These are phyloP conservation scores for Raphanus hybrid DNA, from an alignment of 441 rosid genomes.

Conservation along the genomic window DNA sequence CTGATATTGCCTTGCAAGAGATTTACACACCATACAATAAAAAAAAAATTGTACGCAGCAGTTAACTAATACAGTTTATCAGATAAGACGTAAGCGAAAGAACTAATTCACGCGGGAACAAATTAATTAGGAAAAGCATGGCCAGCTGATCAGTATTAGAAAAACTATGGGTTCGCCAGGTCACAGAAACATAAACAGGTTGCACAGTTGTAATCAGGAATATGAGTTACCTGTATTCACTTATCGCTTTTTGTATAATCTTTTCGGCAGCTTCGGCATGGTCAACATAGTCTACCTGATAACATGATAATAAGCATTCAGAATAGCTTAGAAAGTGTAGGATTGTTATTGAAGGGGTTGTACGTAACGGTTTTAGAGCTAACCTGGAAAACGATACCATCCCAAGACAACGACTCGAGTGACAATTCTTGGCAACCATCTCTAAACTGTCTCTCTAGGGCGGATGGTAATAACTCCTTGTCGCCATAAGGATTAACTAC, in stretches of 20 bases:
- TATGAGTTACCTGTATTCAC: conserved; percentile 72
- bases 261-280: conserved; percentile 75
- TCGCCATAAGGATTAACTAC: conserved; percentile 77
- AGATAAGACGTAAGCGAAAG: conserved; percentile 12
- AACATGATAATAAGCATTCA: conserved; percentile 47
- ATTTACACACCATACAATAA: conserved; percentile 17
- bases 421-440: conserved; percentile 85
- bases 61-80: conserved; percentile 1
- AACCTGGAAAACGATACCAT: conserved; percentile 68
- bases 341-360: conserved; percentile 13
- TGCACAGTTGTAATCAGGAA: conserved; percentile 29
- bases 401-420: conserved; percentile 53
- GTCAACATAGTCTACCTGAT: conserved; percentile 87
- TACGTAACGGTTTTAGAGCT: conserved; percentile 25
- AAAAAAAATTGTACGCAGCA: neutral
- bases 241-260: conserved; percentile 73
- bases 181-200: conserved; percentile 23
- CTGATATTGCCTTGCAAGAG: conserved; percentile 12
- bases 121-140: conserved; percentile 7
- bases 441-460: conserved; percentile 84
- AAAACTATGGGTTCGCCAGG: conserved; percentile 10
- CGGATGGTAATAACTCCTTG: conserved; percentile 70
- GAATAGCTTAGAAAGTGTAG: conserved; percentile 23
- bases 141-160: conserved; percentile 8
- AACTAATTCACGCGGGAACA: conserved; percentile 13